Evolutionary conservation across 768 basidiomycete genomes (phyloP), one percentile per base, ranked within the genome.

Genomic region (Russula brevipes): DNA sequence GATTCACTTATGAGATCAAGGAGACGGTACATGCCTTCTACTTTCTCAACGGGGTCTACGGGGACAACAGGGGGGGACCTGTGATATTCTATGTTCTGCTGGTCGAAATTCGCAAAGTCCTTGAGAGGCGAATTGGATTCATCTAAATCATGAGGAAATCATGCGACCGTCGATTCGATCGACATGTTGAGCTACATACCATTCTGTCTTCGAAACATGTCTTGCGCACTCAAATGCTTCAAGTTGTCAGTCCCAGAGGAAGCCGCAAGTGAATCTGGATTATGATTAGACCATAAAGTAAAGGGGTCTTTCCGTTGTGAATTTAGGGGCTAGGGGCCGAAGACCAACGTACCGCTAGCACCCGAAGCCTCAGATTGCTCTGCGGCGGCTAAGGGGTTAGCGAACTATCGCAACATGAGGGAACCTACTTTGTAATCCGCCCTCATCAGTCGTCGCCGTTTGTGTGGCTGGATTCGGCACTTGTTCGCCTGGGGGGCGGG

Each of bases 1-100:
- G 76, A 73, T 62, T 85, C 84, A 19, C 72, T 75, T 61, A 84
- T 79, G 5, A 85, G 74, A 54, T 85, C 82, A 2, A 85, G 72
- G 45, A 85, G 75, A 2, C 81, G 77, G 71, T 79, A 82, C 74
- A 83, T 73, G n/a, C 79, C 80, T 44, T 73, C 70, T 66, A 84
- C 73, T 19, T 54, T 41, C 39, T 53, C 44, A 1, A 36, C 45
- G 2, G 47, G n/a, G 46, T 63, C 53, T 5, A 30, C 44, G 11
- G 38, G 53, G 12, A 33, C 35, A 19, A 12, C 30, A 17, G 16
- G n/a, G 35, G 33, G 11, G 3, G n/a, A 50, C 30, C 12, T n/a
- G 36, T 9, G 51, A 46, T 17, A 12, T 39, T 38, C 33, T n/a
- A 17, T 16, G 31, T 12, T 17, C 3, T 41, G 62, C 12, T 31